Percentiles rank a stretch among this genome's conserved stretches.
Conservation (phyloP, 768 basidiomycete species). For the Gloeopeniophorella convolvens region DNA sequence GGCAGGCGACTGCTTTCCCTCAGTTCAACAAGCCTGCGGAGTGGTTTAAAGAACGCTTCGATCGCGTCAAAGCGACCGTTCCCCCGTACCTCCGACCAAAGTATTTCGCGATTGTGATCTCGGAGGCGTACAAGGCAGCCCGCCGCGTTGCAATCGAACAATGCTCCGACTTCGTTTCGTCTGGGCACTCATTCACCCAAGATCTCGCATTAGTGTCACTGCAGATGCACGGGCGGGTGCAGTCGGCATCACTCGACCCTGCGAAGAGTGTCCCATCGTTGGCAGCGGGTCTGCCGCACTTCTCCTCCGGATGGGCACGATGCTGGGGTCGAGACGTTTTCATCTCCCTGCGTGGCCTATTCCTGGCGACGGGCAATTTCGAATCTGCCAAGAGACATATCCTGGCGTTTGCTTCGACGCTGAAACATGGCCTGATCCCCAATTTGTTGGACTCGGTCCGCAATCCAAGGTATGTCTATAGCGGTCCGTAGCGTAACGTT, state of each 20-base stretch:
- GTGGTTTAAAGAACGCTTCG: constrained; percentile 89
- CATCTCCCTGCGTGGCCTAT: constrained; percentile 88
- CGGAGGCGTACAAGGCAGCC: constrained; percentile 89
- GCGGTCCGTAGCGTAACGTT: not conserved
- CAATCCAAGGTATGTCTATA: constrained; percentile 58
- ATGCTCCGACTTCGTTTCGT: constrained; percentile 76
- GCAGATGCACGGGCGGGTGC: constrained; percentile 88
- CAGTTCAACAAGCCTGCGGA: constrained; percentile 60
- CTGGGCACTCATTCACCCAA: constrained; percentile 86
- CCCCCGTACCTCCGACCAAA: constrained; percentile 92
- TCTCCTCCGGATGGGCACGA: constrained; percentile 87
- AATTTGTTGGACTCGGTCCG: constrained; percentile 89
- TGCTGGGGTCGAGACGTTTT: constrained; percentile 97
- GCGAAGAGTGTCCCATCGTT: constrained; percentile 65
- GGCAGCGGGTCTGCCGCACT: constrained; percentile 94
- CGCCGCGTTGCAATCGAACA: constrained; percentile 80
- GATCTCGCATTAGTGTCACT: constrained; percentile 79
- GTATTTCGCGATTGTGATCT: constrained; percentile 89
- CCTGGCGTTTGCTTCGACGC: constrained; percentile 82
- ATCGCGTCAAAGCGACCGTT: constrained; percentile 62
- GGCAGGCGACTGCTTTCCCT: constrained; percentile 57
- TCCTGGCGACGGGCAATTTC: constrained; percentile 88
- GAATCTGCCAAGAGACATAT: constrained; percentile 85
- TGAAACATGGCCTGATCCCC: constrained; percentile 95
- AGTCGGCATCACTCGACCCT: constrained; percentile 85